Evolutionary conservation across 768 basidiomycete genomes (phyloP).

Genomic region (Guyanaporus albipodus): DNA sequence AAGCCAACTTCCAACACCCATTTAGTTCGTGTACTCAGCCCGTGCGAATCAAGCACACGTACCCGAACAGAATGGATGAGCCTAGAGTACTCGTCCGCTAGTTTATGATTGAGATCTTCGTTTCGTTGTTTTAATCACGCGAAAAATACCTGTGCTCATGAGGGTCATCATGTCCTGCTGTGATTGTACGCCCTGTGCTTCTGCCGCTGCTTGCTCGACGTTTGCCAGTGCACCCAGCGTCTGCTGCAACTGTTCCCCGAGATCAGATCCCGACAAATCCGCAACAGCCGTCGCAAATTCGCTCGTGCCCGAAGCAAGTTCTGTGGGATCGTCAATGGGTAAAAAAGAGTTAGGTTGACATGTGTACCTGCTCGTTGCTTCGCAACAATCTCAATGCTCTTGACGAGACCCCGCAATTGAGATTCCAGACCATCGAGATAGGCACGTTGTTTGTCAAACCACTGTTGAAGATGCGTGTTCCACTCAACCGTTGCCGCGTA

Average conservation of each 20-base stretch:
- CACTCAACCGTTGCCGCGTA: background rate
- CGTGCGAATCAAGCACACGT: slow-evolving; percentile 30
- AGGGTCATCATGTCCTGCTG: slow-evolving; percentile 81
- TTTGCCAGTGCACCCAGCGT: slow-evolving; percentile 69
- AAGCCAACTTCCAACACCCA: slow-evolving; percentile 59
- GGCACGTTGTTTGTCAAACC: slow-evolving; percentile 85
- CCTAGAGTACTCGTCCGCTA: slow-evolving; percentile 90
- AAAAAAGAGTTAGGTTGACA: background rate
- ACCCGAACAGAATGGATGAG: slow-evolving; percentile 85
- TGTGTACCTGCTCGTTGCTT: slow-evolving; percentile 69
- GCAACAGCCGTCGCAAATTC: slow-evolving; percentile 75
- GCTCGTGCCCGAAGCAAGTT: slow-evolving; percentile 62
- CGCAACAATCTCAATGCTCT: slow-evolving; percentile 81
- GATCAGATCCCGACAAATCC: slow-evolving; percentile 72
- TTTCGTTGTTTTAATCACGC: background rate
- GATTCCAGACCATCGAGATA: slow-evolving; percentile 89
- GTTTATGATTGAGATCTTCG: slow-evolving; percentile 8
- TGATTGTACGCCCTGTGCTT: slow-evolving; percentile 68
- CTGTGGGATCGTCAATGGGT: slow-evolving; percentile 32
- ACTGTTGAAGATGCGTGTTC: slow-evolving; percentile 42
- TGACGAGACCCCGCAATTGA: slow-evolving; percentile 81
- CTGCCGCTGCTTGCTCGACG: slow-evolving; percentile 70
- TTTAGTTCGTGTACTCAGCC: background rate
- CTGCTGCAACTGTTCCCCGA: slow-evolving; percentile 67
- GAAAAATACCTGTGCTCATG: slow-evolving; percentile 60